These are phyloP conservation scores for Symbiodinium pilosum DNA, from an alignment of 73 alveolate species.

Conservation along the genomic window DNA sequence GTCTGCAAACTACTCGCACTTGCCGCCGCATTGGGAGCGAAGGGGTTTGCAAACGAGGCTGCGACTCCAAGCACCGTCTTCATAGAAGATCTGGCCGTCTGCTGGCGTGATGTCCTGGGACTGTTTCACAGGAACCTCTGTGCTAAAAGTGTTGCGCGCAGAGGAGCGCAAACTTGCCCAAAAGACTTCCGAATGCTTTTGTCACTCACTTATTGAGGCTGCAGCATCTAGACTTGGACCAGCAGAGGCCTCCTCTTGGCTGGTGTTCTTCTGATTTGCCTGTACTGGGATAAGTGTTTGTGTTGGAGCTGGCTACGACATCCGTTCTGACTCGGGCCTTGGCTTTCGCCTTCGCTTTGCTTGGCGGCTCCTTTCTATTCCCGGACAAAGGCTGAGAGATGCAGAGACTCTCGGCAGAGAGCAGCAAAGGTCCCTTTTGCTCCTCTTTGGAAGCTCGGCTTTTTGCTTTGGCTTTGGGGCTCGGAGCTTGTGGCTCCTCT, in stretches of 20 bases:
- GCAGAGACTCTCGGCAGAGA: too few species aligned
- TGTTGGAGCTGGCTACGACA: too few species aligned
- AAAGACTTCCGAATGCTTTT: too few species aligned
- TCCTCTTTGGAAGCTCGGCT: conserved; percentile 9
- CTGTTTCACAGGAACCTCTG: too few species aligned
- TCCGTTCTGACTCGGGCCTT: neutral
- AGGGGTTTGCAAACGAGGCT: too few species aligned
- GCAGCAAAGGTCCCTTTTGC: neutral
- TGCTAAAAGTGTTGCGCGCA: too few species aligned
- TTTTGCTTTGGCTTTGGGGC: neutral
- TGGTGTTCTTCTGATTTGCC: neutral
- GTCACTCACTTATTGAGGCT: neutral
- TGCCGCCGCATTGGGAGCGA: neutral
- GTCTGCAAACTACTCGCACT: neutral
- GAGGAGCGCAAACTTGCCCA: too few species aligned
- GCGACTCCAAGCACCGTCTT: conserved; percentile 33
- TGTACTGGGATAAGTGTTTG: too few species aligned
- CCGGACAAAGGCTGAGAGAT: too few species aligned
- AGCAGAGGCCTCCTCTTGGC: neutral
- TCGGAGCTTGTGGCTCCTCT: neutral
- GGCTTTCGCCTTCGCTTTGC: neutral
- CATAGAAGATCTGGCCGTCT: conserved; percentile 53
- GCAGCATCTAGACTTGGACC: neutral
- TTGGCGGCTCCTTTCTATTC: neutral
- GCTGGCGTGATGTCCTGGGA: conserved; percentile 51